A percentile compares a stretch with the other conserved stretches of the same genome.
phyloP scores from a whole-genome alignment of 2,329 filamentous ascomycete genomes.

The Botrytis elliptica region DNA sequence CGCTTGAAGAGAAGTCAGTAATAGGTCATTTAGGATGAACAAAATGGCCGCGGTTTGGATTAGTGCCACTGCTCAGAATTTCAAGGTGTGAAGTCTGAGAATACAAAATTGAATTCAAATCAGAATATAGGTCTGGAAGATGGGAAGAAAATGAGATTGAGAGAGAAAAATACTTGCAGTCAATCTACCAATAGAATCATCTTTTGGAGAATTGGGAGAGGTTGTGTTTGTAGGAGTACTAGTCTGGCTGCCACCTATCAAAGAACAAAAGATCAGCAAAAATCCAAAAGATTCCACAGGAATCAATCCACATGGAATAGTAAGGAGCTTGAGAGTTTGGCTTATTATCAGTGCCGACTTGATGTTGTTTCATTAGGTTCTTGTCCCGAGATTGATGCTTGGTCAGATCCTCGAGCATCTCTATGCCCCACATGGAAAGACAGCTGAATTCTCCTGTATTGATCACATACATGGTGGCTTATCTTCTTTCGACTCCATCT shows the following conservation, averaged over 20 bases:
- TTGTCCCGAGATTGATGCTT: not conserved
- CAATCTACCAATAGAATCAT: not conserved
- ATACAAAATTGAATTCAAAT: not conserved
- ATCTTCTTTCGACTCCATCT: constrained; percentile 9
- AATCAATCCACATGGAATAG: not conserved
- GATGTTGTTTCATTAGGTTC: not conserved
- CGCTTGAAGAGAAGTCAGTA: constrained; percentile 1
- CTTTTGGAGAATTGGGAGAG: not conserved
- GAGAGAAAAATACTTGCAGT: constrained; percentile 1
- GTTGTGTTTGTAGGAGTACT: constrained; percentile 1
- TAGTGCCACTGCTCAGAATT: too few relatives aligned
- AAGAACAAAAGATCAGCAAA: not conserved
- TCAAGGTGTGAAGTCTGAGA: not conserved
- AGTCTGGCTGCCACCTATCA: constrained; percentile 9
- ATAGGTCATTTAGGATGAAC: not conserved
- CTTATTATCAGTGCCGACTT: not conserved
- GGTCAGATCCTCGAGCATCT: not conserved
- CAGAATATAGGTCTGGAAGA: not conserved
- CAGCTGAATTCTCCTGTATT: too few relatives aligned
- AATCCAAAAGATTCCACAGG: not conserved
- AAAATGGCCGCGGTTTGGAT: not conserved
- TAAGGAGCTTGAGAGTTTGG: not conserved
- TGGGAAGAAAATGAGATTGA: not conserved
- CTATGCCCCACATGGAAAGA: not conserved
- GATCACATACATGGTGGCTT: not conserved